phyloP scores from a whole-genome alignment of 1,284 basidiomycete species.

The Ustilago vetiveriae region DNA sequence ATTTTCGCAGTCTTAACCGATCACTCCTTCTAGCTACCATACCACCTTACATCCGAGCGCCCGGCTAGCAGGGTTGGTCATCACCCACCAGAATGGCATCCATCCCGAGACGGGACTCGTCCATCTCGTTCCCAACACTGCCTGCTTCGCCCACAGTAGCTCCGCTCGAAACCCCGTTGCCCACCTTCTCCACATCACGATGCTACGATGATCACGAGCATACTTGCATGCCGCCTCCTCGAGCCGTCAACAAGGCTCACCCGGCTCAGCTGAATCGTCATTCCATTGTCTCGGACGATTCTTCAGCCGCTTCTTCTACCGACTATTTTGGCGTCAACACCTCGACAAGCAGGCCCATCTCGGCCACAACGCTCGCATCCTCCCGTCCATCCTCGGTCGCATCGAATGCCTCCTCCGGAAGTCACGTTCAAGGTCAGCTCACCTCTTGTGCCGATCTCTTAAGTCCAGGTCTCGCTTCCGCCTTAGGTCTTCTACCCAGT shows the following conservation, averaged over 20 bases:
- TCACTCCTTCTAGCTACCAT: background rate
- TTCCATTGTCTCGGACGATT: slow-evolving; percentile 42
- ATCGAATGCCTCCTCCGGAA: slow-evolving; percentile 40
- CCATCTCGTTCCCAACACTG: slow-evolving; percentile 43
- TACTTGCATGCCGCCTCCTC: slow-evolving; percentile 21
- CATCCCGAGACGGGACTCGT: slow-evolving; percentile 22
- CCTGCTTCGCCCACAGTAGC: slow-evolving; percentile 24
- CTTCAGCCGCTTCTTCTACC: slow-evolving; percentile 34
- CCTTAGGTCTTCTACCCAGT: slow-evolving; percentile 43
- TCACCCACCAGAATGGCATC: slow-evolving; percentile 17
- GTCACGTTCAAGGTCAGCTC: slow-evolving; percentile 41
- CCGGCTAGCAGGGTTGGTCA: background rate
- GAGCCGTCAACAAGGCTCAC: slow-evolving; percentile 3
- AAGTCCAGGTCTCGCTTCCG: slow-evolving; percentile 53
- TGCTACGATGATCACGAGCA: slow-evolving; percentile 7
- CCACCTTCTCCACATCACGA: slow-evolving; percentile 24
- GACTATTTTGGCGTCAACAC: slow-evolving; percentile 16
- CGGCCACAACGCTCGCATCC: slow-evolving; percentile 34
- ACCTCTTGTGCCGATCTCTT: slow-evolving; percentile 44
- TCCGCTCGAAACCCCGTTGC: slow-evolving; percentile 4
- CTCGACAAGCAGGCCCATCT: slow-evolving; percentile 30
- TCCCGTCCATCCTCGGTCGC: slow-evolving; percentile 51
- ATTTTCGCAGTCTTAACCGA: background rate
- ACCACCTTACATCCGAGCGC: background rate
- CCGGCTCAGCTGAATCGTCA: slow-evolving; percentile 18